Evolutionary conservation across 352 stramenopile genomes (phyloP), one percentile per base, ranked within the genome.

Genomic region (Pythium sp.): DNA sequence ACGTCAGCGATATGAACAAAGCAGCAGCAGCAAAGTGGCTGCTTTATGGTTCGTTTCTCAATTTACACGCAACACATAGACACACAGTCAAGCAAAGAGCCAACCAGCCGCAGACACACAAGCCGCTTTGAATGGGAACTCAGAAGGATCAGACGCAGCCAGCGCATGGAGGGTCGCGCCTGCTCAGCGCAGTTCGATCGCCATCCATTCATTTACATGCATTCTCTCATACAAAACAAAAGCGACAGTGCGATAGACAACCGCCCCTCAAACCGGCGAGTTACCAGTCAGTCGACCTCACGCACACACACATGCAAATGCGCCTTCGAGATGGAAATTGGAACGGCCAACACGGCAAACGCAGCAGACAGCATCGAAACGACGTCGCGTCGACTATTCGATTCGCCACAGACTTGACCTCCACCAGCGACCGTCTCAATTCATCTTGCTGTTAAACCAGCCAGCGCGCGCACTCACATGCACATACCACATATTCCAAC

Each of bases 1-100:
- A 46, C 55, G 55, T 60, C 55, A 60, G 55, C 47, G 8, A 55
- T 15, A 28, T 28, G 47, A 24, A 28, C 47, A 55, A 14, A 46
- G 38, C 38, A 46, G 38, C 30, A 28, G 47, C n/a, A 30, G n/a
- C 47, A 4, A 14, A 55, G 11, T 28, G 47, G 43, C 18, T 51
- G 22, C 43, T 58, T 24, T n/a, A 4, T 58, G 53, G 53, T 38
- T 58, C 26, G 53, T 38, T 58, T 58, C 53, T 58, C 53, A 58
- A 38, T 41, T 58, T 30, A 46, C 55, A 60, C 30, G 26, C 15
- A 34, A 11, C 20, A 60, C 55, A 60, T 14, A 60, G 55, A 60
- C 18, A 60, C 15, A 60, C 30, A 59, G 15, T 22, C 18, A 51
- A 51, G 20, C 4, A n/a, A 20, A 49, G 43, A 51, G 43, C 43